These are phyloP conservation scores for Diaporthe vaccinii DNA, from an alignment of 2,329 filamentous ascomycete genomes.

Conservation along the genomic window DNA sequence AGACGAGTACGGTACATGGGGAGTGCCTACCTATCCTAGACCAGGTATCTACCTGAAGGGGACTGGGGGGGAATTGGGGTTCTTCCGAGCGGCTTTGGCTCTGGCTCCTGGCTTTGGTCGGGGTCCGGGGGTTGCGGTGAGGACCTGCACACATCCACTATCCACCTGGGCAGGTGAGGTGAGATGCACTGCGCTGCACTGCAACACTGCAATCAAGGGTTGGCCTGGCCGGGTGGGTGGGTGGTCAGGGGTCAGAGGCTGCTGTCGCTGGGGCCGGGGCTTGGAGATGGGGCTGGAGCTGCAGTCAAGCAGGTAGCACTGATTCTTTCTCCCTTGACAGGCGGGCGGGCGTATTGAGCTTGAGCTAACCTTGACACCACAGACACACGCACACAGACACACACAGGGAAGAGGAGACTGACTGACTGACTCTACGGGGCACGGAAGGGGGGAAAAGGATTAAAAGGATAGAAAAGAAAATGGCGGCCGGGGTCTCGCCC, in stretches of 20 bases:
- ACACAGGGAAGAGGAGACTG: not conserved
- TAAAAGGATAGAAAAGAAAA: slow-evolving; percentile 34
- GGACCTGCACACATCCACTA: slow-evolving; percentile 14
- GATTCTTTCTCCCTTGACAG: slow-evolving; percentile 12
- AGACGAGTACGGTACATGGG: slow-evolving; percentile 11
- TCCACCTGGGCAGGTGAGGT: slow-evolving; percentile 21
- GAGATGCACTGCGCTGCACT: slow-evolving; percentile 27
- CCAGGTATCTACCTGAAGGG: slow-evolving; percentile 6
- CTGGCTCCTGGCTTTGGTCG: not conserved
- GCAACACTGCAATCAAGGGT: slow-evolving; percentile 32
- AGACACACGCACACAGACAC: not conserved
- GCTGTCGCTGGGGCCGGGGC: slow-evolving; percentile 4
- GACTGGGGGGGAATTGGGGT: slow-evolving; percentile 11
- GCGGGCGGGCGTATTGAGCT: not conserved
- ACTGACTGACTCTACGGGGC: not conserved
- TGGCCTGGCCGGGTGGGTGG: slow-evolving; percentile 18
- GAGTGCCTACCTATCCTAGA: not conserved
- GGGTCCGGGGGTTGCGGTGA: slow-evolving; percentile 22
- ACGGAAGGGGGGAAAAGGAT: slow-evolving; percentile 14
- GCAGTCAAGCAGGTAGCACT: slow-evolving; percentile 21
- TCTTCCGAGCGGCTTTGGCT: slow-evolving; percentile 2
- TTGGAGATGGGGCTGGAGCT: slow-evolving; percentile 15
- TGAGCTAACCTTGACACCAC: slow-evolving; percentile 12
- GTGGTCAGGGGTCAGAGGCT: slow-evolving; percentile 24
- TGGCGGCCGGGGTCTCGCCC: slow-evolving; percentile 12